Evolutionary conservation across 306 rosid genomes (phyloP).

Genomic region (Heteromeles arbutifolia): DNA sequence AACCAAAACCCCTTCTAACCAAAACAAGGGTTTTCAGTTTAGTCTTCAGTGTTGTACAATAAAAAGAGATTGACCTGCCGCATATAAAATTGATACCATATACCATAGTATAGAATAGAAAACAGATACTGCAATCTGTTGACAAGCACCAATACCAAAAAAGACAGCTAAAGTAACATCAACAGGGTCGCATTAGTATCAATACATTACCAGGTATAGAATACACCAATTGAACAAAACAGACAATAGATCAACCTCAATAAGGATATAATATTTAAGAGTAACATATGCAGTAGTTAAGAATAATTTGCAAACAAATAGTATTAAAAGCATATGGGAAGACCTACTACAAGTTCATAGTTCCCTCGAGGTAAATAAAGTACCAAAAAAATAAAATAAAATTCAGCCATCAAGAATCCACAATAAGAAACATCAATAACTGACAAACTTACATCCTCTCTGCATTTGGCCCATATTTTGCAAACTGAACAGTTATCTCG

Average conservation of each 20-base stretch:
- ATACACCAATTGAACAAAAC: background rate
- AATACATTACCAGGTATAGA: background rate
- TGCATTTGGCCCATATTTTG: constrained; percentile 91
- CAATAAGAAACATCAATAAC: background rate
- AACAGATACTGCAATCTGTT: background rate
- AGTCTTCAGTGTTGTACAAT: background rate
- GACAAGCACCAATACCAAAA: background rate
- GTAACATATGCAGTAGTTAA: background rate
- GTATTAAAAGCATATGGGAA: background rate
- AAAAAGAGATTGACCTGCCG: background rate
- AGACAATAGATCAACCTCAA: background rate
- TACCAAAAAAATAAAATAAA: background rate
- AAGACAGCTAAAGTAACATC: background rate
- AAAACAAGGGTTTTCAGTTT: background rate
- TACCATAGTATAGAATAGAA: background rate
- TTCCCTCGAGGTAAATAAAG: background rate
- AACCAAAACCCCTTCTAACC: background rate
- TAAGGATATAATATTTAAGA: background rate
- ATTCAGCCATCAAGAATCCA: background rate
- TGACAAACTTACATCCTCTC: constrained; percentile 67
- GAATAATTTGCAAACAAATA: background rate
- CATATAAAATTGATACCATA: background rate
- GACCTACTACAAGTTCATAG: background rate
- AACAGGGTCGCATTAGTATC: background rate
- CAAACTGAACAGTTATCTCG: constrained; percentile 89